Percentiles rank a stretch among this genome's conserved stretches.
phyloP scores from a whole-genome alignment of 768 basidiomycete species.

The Lactifluus hygrophoroides region DNA sequence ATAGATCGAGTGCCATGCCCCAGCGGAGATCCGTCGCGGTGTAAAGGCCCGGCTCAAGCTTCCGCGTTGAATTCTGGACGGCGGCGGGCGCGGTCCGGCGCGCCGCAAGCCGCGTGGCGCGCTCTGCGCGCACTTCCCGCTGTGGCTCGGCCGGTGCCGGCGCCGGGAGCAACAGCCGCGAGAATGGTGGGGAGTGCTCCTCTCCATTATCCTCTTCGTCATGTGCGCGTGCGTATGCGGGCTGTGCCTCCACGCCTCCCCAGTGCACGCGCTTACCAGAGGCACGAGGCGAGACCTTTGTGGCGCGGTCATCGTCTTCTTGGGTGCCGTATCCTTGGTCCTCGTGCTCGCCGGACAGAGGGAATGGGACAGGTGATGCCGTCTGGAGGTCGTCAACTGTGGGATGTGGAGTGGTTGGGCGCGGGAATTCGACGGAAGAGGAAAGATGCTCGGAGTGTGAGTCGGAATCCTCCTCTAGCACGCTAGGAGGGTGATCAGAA shows the following conservation, averaged over 20 bases:
- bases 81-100: constrained; percentile 2
- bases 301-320: constrained; percentile 15
- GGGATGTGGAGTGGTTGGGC: constrained; percentile 9
- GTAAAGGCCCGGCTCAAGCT: constrained; percentile 17
- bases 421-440: constrained; percentile 10
- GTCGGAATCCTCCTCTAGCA: constrained; percentile 8
- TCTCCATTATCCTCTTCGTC: constrained; percentile 8
- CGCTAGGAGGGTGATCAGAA: not conserved
- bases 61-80: not conserved
- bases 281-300: not conserved
- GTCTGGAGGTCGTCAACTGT: not conserved
- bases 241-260: constrained; percentile 14
- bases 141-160: not conserved
- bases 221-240: not conserved
- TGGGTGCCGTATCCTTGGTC: constrained; percentile 20
- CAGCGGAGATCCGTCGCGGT: constrained; percentile 17
- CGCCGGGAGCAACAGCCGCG: constrained; percentile 10
- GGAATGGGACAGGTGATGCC: constrained; percentile 11
- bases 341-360: constrained; percentile 4
- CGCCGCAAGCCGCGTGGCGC: constrained; percentile 1
- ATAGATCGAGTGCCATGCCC: constrained; percentile 19
- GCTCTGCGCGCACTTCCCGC: constrained; percentile 9
- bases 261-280: constrained; percentile 14
- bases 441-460: constrained; percentile 11
- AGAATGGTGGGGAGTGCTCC: constrained; percentile 12